Percentiles rank a stretch among this genome's conserved stretches.
These are phyloP conservation scores for Spencermartinsiella europaea DNA, from an alignment of 805 yeast species.

Conservation along the genomic window DNA sequence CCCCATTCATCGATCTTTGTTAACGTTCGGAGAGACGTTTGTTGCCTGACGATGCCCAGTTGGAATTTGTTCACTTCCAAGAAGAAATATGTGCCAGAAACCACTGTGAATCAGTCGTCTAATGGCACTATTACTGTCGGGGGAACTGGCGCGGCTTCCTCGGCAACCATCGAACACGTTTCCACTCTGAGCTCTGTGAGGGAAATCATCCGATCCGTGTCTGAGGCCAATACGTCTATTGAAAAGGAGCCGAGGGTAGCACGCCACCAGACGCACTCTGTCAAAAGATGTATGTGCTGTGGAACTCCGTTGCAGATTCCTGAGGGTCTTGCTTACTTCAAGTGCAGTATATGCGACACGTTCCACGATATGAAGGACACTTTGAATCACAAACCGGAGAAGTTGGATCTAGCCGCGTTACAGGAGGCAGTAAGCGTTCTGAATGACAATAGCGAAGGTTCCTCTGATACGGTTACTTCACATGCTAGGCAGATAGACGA, in stretches of 20 bases:
- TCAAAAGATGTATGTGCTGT: conserved; percentile 27
- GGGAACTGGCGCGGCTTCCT: not conserved
- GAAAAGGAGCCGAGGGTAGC: not conserved
- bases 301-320: conserved; percentile 26
- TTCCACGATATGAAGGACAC: conserved; percentile 22
- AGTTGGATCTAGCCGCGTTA: not conserved
- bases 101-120: not conserved
- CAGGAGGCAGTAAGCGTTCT: not conserved
- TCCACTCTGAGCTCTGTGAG: conserved; percentile 21
- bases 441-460: not conserved
- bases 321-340: conserved; percentile 32
- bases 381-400: conserved; percentile 8
- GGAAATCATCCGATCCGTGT: conserved; percentile 20
- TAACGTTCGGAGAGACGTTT: too few relatives aligned
- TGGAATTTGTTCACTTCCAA: not conserved
- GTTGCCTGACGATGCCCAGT: conserved; percentile 5
- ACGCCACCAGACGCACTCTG: not conserved
- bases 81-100: not conserved
- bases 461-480: too few relatives aligned
- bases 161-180: conserved; percentile 8
- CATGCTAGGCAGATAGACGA: too few relatives aligned
- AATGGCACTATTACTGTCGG: too few relatives aligned
- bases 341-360: conserved; percentile 52
- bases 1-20: too few relatives aligned
- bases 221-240: conserved; percentile 16